These are phyloP conservation scores for Leccinum subgranulosum DNA, from an alignment of 768 basidiomycete genomes.

Conservation along the genomic window DNA sequence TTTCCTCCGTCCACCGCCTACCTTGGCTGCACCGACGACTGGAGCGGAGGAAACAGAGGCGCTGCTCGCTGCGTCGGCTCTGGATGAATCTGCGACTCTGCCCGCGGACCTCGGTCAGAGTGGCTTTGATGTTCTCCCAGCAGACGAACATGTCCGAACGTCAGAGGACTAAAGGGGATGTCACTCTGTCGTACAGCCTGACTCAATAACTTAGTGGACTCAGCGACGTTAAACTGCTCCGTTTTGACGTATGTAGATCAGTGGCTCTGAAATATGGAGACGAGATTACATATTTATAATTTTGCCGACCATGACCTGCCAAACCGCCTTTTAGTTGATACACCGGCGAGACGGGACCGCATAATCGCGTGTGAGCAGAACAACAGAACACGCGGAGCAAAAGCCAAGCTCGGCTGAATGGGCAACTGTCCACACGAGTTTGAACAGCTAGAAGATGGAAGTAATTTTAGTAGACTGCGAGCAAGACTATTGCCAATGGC, in stretches of 20 bases:
- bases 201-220: neutral
- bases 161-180: constrained; percentile 11
- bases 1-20: constrained; percentile 47
- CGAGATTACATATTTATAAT: neutral
- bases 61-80: constrained; percentile 38
- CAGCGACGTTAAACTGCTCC: neutral
- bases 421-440: neutral
- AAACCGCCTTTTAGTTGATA: constrained; percentile 5
- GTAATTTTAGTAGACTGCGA: neutral
- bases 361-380: neutral
- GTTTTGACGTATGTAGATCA: neutral
- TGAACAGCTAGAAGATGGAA: neutral
- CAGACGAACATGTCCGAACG: constrained; percentile 33
- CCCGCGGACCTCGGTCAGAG: constrained; percentile 79
- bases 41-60: constrained; percentile 60
- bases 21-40: constrained; percentile 24
- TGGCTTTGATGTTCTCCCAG: constrained; percentile 80
- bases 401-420: neutral
- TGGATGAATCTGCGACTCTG: constrained; percentile 81
- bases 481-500: neutral
- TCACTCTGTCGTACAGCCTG: neutral
- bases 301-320: neutral
- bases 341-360: constrained; percentile 15
- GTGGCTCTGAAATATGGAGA: neutral
- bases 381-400: neutral